Evolutionary conservation across 148 eudicot species (phyloP).

Genomic region (Camellia sinensis): DNA sequence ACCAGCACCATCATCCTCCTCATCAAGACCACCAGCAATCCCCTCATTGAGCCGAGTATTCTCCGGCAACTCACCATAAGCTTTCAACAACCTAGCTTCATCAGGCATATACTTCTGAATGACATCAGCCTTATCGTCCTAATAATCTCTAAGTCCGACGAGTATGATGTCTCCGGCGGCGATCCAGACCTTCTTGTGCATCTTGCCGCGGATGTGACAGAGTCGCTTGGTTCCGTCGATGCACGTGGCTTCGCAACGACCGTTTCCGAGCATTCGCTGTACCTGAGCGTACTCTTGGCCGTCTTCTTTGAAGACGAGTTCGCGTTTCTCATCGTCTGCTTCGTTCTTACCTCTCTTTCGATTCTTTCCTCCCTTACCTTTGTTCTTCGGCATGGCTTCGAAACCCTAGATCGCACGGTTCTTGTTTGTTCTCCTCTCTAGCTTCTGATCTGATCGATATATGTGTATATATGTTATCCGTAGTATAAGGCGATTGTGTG

Average conservation of each 20-base stretch:
- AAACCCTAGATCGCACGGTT: conserved; percentile 4
- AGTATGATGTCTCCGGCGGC: conserved; percentile 78
- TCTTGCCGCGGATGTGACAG: conserved; percentile 80
- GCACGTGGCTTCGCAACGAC: conserved; percentile 54
- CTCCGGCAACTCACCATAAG: too few species aligned
- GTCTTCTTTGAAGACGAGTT: conserved; percentile 63
- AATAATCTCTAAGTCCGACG: conserved; percentile 68
- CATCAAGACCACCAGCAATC: too few species aligned
- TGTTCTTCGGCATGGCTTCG: conserved; percentile 75
- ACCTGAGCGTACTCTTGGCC: conserved; percentile 60
- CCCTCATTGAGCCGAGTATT: too few species aligned
- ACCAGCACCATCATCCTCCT: too few species aligned
- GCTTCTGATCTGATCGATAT: not conserved
- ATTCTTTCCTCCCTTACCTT: conserved; percentile 93
- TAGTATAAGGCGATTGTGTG: too few species aligned
- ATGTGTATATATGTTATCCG: not conserved
- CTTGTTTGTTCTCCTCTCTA: not conserved
- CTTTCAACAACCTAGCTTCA: too few species aligned
- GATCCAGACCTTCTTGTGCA: conserved; percentile 87
- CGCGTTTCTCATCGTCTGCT: conserved; percentile 81
- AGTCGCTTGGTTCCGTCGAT: conserved; percentile 59
- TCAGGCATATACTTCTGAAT: conserved; percentile 55
- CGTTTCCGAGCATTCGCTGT: conserved; percentile 56
- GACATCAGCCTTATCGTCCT: conserved; percentile 62
- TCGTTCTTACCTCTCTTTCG: conserved; percentile 88